Base-by-base conservation (phyloP, 2,329 filamentous ascomycete genomes). In the Gliomastix tumulicola region DNA sequence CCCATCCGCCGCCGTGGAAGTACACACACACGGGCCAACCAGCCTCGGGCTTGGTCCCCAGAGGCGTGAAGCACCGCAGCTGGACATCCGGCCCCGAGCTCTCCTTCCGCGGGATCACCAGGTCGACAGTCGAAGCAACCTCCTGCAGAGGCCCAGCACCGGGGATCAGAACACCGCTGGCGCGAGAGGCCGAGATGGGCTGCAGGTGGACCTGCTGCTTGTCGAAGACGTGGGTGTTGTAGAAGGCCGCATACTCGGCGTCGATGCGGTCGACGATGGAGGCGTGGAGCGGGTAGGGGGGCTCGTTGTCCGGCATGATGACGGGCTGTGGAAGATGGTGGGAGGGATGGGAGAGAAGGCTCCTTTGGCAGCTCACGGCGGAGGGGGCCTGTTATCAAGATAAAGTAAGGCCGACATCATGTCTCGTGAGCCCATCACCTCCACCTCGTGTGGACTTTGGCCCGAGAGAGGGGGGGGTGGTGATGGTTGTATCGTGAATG, bases 1-100 rank as follows among this genome's bases (percentile, higher is more conserved):
- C 72, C 71, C 72, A 79, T 4, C 74, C 74, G 2, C 74, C 74
- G 5, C 74, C 74, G 44, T 79, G 74, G 45, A 66, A 73, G 49
- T 74, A 79, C 4, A 78, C 71, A 65, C 7, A 69, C 62, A 28
- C 25, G 3, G 74, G 74, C 73, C 73, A 78, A 19, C 74, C 74
- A 1, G 43, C 46, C 1, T 46, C 52, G 0, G 71, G 71, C 10
- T 40, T 56, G 6, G 56, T 42, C 0, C 66, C 68, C 6, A 53
- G 48, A 0, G 74, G 74, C 3, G 65, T 73, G 44, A 77, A 78
- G 22, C 59, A 64, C 13, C 73, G 62, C 12, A 76, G 48, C 3
- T 43, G 44, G n/a, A 77, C 51, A 16, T 66, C 55, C 0, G 68
- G 68, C 0, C 71, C 72, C n/a, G 57, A 47, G 32, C 62, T 68